Percentiles rank a stretch among this genome's conserved stretches.
Conservation (phyloP, 768 basidiomycete genomes). For the Strobilomyces confusus region DNA sequence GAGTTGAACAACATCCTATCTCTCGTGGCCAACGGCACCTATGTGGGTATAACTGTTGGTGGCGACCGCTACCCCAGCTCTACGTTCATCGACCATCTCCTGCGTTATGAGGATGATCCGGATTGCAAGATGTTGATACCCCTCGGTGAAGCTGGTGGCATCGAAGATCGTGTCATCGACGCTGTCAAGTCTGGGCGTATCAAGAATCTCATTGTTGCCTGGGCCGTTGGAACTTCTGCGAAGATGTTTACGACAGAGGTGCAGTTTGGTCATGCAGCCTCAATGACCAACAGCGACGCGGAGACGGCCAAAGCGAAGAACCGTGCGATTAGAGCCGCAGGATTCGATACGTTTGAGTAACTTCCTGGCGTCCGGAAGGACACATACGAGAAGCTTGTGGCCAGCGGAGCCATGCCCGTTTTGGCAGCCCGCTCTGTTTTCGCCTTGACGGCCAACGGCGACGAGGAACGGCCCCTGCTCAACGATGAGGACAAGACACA, state of each 20-base stretch:
- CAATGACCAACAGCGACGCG: slow-evolving; percentile 94
- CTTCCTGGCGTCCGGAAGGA: slow-evolving; percentile 80
- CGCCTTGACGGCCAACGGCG: slow-evolving; percentile 4
- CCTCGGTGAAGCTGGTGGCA: slow-evolving; percentile 97
- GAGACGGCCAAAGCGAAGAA: slow-evolving; percentile 99
- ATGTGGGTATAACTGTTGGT: slow-evolving; percentile 99
- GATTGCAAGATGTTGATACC: slow-evolving; percentile 99
- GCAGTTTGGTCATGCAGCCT: slow-evolving; percentile 98
- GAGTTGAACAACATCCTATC: slow-evolving; percentile 99
- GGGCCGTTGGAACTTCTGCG: slow-evolving; percentile 99
- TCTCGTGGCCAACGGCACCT: slow-evolving; percentile 93
- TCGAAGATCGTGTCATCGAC: slow-evolving; percentile 98
- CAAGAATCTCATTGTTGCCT: slow-evolving; percentile 98
- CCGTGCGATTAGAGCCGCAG: slow-evolving; percentile 87
- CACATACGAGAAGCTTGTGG: slow-evolving; percentile 81
- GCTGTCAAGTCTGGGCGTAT: slow-evolving; percentile 91
- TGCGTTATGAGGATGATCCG: slow-evolving; percentile 95
- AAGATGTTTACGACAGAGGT: slow-evolving; percentile 99
- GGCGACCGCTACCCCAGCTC: slow-evolving; percentile 98
- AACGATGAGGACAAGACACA: background rate
- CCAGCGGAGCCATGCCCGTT: slow-evolving; percentile 41
- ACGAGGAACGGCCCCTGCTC: slow-evolving; percentile 29
- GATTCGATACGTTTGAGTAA: slow-evolving; percentile 97
- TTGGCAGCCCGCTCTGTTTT: background rate
- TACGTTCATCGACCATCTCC: slow-evolving; percentile 97